Evolutionary conservation across 2,329 filamentous ascomycete genomes (phyloP), one percentile per base, ranked within the genome.

Genomic region (Penicillium sp.): DNA sequence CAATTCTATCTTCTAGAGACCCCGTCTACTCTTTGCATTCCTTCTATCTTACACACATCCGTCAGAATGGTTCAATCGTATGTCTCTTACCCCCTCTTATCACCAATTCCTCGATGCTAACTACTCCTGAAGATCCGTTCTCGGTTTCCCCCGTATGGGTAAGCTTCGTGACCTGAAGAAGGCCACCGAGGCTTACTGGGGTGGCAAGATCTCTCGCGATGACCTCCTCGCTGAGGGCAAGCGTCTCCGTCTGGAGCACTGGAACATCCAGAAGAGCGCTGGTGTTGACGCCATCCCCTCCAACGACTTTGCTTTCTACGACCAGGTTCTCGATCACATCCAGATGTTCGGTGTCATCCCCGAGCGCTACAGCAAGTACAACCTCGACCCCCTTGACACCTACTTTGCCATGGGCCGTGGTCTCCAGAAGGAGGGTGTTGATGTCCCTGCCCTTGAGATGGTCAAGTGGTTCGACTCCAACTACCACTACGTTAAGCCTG

Each of bases 391-490:
- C 65, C 82, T 99, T 76, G 94, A 99, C 81, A 88, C 96, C 82
- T 97, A 97, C 88, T 99, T 99, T 75, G 94, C 94, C 79, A 96
- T 99, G 91, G 94, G 94, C 73, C 90, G 94, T 88, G 94, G 94
- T 75, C 92, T 95, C 82, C 94, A 99, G 82, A 95, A 87, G 61
- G 65, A 73, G 49, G 79, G 76, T 54, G 84, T 97, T 69, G 94
- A 99, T 79, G 94, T 97, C 66, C 91, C 93, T 69, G 85, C 84
- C 73, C 82, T 96, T 79, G 94, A 99, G 85, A 99, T 99, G 94
- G 94, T 99, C 72, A 99, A 99, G 85, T 99, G 94, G 94, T 99
- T 99, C 76, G 94, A 99, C 85, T 96, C 92, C 66, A 99, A 99
- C 89, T 99, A 99, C 45, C 52, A 51, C 86, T 99, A 99, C 79